Base-by-base conservation (phyloP, 2,329 filamentous ascomycete genomes). In the Colletotrichum salicis region DNA sequence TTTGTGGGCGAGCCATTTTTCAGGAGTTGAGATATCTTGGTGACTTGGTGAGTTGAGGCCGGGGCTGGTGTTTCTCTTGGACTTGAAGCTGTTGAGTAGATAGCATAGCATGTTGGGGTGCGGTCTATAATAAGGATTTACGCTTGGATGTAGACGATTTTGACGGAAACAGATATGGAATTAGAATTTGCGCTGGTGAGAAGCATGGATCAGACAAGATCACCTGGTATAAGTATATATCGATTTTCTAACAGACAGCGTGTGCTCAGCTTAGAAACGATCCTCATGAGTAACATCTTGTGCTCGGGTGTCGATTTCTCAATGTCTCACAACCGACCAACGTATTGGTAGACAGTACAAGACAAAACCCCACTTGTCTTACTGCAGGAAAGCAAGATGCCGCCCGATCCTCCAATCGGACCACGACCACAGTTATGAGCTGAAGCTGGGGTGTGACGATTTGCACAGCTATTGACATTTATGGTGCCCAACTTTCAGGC, bases 1-100 rank as follows among this genome's bases (percentile, higher is more conserved):
- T 37, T 67, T 67, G 27, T 56, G 33, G 8, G 24, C 33, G 22
- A 45, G 22, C 65, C 65, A 67, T 56, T 48, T 22, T 4, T 35
- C 13, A 13, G 55, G 13, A 10, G 31, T 19, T 7, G 33, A 29
- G 58, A 3, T n/a, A 48, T 27, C 48, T 63, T 3, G 29, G 51
- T 5, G 48, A 27, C 2, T 7, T 35, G 12, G 45, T 27, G 19
- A 8, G 10, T 56, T 7, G 7, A 11, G 24, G 31, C 33, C 5
- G 15, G 22, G 6, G 3, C 4, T 2, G 15, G 22, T 8, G 10
- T 41, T 15, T 4, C 27, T 41, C 2, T 13, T 27, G n/a, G 33
- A 29, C 6, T n/a, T 41, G 12, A 59, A 41, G 12, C 35, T 24
- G 13, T 15, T n/a, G 22, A 37, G 22, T 13, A 59, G 35, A 8